Conservation (phyloP, 192 early-diverging fungal genomes). For the Rhizoclosmatium sp. region DNA sequence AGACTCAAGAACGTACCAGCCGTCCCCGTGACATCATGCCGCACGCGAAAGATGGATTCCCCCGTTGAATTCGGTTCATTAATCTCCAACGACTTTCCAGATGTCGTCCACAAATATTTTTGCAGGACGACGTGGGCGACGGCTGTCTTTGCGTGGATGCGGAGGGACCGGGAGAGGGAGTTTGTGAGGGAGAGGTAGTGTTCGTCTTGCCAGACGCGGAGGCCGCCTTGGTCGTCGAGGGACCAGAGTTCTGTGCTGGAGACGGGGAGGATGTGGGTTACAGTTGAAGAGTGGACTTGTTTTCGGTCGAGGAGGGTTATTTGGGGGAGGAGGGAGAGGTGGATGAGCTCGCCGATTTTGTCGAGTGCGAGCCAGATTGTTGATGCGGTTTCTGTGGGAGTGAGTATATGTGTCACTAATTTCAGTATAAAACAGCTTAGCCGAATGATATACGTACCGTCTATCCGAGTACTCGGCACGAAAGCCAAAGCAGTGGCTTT, state of each 20-base stretch:
- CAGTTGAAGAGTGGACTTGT: not conserved
- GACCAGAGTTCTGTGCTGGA: slow-evolving; percentile 11
- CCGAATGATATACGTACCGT: not conserved
- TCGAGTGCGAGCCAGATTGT: slow-evolving; percentile 23
- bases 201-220: slow-evolving; percentile 16
- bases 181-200: slow-evolving; percentile 48
- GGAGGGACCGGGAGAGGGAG: slow-evolving; percentile 52
- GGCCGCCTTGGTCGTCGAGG: slow-evolving; percentile 30
- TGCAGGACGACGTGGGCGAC: slow-evolving; percentile 56
- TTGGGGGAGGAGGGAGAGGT: slow-evolving; percentile 8
- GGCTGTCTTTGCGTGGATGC: slow-evolving; percentile 54
- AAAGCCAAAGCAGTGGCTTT: not conserved
- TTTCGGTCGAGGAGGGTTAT: not conserved
- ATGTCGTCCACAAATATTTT: slow-evolving; percentile 66
- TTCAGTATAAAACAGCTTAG: not conserved
- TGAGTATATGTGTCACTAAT: not conserved
- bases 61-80: slow-evolving; percentile 43
- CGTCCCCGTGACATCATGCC: slow-evolving; percentile 41
- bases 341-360: slow-evolving; percentile 19
- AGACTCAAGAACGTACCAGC: slow-evolving; percentile 66
- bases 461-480: not conserved
- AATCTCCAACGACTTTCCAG: slow-evolving; percentile 66
- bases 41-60: slow-evolving; percentile 43
- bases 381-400: not conserved
- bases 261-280: slow-evolving; percentile 22